phyloP scores from a whole-genome alignment of 495 filamentous ascomycete species.

The Bathelium albidoporum region DNA sequence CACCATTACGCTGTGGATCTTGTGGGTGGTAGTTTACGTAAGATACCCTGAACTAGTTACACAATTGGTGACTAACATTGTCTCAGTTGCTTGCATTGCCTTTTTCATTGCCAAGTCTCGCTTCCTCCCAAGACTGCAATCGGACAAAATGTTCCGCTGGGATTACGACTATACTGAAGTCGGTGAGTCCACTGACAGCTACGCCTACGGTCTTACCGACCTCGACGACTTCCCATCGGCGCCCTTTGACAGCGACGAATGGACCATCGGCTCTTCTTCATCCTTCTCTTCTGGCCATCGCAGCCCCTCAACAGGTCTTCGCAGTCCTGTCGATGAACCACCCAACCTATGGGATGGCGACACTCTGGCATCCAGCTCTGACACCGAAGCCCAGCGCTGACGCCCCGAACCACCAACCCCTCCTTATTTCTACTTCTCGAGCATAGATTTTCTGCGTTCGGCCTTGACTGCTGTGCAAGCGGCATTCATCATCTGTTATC shows the following conservation, averaged over 20 bases:
- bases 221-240: constrained; percentile 40
- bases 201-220: constrained; percentile 46
- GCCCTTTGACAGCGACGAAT: constrained; percentile 51
- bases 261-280: constrained; percentile 64
- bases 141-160: constrained; percentile 80
- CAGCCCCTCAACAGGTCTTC: constrained; percentile 25
- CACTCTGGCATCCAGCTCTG: constrained; percentile 44
- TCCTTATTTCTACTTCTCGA: neutral
- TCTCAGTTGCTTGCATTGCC: constrained; percentile 54
- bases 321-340: constrained; percentile 44
- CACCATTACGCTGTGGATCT: constrained; percentile 95
- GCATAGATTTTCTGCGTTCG: neutral
- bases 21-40: constrained; percentile 66
- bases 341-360: constrained; percentile 49
- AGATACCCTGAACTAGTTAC: constrained; percentile 16
- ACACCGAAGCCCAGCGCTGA: constrained; percentile 20
- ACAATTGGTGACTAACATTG: constrained; percentile 8
- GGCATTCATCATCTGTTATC: neutral
- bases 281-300: constrained; percentile 48
- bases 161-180: constrained; percentile 89
- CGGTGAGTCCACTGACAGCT: constrained; percentile 48
- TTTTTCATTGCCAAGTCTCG: constrained; percentile 72
- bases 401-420: too few species aligned
- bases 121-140: constrained; percentile 71
- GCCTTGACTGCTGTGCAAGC: neutral